Conservation (phyloP, 139 green algal species). For the Coelastrella sp. region DNA sequence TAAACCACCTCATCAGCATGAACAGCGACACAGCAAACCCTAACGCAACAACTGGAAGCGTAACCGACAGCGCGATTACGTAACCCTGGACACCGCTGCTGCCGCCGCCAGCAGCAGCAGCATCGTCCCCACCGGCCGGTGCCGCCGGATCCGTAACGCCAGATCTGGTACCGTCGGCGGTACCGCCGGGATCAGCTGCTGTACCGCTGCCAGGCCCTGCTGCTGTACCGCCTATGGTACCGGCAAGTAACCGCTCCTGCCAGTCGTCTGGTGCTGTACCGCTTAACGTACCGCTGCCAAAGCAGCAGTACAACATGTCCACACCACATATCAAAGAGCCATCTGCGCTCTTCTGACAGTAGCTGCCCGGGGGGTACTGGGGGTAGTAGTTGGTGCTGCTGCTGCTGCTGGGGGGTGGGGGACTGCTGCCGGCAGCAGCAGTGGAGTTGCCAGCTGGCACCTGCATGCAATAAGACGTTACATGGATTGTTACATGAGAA, state of each 20-base stretch:
- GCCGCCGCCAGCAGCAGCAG: background rate
- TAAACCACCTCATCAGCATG: background rate
- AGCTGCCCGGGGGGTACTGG: slow-evolving; percentile 36
- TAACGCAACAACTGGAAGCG: slow-evolving; percentile 22
- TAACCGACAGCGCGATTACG: slow-evolving; percentile 13
- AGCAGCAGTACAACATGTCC: slow-evolving; percentile 73
- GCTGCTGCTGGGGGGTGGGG: background rate
- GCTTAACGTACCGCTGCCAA: slow-evolving; percentile 31
- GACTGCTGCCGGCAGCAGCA: background rate
- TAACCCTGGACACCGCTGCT: slow-evolving; percentile 10
- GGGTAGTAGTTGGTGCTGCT: slow-evolving; percentile 1
- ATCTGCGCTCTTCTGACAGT: slow-evolving; percentile 30
- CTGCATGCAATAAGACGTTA: background rate
- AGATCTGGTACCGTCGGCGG: no score
- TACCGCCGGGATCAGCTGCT: no score
- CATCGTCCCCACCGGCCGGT: no score
- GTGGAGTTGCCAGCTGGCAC: background rate
- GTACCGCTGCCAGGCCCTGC: background rate
- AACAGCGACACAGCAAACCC: background rate
- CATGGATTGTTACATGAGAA: background rate
- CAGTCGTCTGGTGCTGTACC: slow-evolving; percentile 60
- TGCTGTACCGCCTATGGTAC: background rate
- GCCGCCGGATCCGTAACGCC: no score
- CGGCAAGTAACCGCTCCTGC: slow-evolving; percentile 34
- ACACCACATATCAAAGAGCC: slow-evolving; percentile 53